phyloP scores from a whole-genome alignment of 208 protist genomes.

The Crithidia sp. region DNA sequence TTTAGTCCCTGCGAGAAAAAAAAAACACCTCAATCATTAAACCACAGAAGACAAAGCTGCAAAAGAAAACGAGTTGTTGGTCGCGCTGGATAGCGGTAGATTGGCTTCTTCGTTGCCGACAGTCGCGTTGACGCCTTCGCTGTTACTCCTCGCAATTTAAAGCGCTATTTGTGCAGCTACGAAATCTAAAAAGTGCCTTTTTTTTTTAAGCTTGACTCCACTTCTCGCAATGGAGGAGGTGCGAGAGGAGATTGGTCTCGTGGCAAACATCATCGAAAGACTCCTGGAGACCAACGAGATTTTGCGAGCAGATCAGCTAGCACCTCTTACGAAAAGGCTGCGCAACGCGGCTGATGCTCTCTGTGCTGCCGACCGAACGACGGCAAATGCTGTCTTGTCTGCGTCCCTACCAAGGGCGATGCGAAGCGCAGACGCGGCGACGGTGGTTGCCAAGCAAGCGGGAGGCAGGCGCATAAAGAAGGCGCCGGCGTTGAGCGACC shows the following conservation, averaged over 20 bases:
- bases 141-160: not conserved
- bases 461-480: not conserved
- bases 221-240: conserved; percentile 23
- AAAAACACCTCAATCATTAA: no score
- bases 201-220: not conserved
- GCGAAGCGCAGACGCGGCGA: not conserved
- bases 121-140: not conserved
- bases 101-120: no score
- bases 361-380: not conserved
- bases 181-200: not conserved
- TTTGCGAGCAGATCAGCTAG: conserved; percentile 50
- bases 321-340: conserved; percentile 45
- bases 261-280: conserved; percentile 67
- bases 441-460: not conserved
- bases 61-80: no score
- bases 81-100: no score
- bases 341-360: conserved; percentile 35
- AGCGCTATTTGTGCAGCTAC: no score
- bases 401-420: not conserved
- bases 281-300: conserved; percentile 35
- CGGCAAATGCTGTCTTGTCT: not conserved
- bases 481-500: not conserved
- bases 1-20: no score
- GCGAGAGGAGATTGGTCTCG: conserved; percentile 51
- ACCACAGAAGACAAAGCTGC: no score